A percentile compares a stretch with the other conserved stretches of the same genome.
Conservation (phyloP, 129 eudicot species). For the Centella asiatica region DNA sequence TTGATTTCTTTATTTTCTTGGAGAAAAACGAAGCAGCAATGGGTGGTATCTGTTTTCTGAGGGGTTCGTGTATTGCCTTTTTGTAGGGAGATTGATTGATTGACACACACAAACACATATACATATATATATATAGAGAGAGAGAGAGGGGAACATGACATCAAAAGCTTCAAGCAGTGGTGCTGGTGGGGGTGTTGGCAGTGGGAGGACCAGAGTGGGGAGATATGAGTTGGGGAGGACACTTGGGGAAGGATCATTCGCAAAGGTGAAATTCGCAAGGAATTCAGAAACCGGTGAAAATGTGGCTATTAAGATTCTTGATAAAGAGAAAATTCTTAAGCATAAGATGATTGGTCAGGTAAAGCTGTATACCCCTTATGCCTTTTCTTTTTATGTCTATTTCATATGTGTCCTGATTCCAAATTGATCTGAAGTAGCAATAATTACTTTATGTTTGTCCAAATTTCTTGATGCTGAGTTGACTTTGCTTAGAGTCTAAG, state of each 20-base stretch:
- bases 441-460: background rate
- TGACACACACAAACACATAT: no score
- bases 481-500: background rate
- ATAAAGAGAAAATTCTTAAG: slow-evolving; percentile 6
- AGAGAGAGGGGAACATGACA: slow-evolving; percentile 1
- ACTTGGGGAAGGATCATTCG: slow-evolving; percentile 12
- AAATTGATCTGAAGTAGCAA: background rate
- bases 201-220: slow-evolving; percentile 15
- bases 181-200: background rate
- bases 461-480: background rate
- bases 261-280: slow-evolving; percentile 11
- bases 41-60: slow-evolving; percentile 1
- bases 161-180: slow-evolving; percentile 9
- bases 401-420: background rate
- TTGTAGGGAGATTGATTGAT: no score
- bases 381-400: background rate
- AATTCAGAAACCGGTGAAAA: background rate
- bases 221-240: slow-evolving; percentile 12
- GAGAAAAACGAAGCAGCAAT: background rate
- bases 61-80: background rate
- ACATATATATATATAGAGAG: background rate
- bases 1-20: slow-evolving; percentile 2
- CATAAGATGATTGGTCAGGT: slow-evolving; percentile 11
- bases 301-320: slow-evolving; percentile 9
- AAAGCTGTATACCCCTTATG: background rate